phyloP scores from a whole-genome alignment of 495 filamentous ascomycete genomes.

The Xylaria grammica region DNA sequence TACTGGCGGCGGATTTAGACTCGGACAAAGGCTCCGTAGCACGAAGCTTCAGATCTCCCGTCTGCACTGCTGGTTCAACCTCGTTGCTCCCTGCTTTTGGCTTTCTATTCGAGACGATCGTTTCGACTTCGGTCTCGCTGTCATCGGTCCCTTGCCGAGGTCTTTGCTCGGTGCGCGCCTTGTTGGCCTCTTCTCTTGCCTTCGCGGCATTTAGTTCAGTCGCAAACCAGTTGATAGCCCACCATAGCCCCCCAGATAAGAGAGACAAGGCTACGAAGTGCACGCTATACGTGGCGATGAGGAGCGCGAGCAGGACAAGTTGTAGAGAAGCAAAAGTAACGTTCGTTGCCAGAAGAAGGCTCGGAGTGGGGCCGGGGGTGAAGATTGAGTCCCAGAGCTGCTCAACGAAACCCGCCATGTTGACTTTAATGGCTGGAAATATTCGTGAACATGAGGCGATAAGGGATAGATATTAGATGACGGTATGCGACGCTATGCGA shows the following conservation, averaged over 20 bases:
- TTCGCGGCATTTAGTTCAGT: slow-evolving; percentile 72
- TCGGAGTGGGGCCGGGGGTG: slow-evolving; percentile 84
- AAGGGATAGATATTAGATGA: background rate
- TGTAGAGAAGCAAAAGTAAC: slow-evolving; percentile 85
- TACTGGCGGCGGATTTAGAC: slow-evolving; percentile 54
- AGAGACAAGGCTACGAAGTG: slow-evolving; percentile 85
- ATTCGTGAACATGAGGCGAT: slow-evolving; percentile 28
- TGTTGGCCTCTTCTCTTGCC: slow-evolving; percentile 65
- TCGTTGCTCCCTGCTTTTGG: slow-evolving; percentile 39
- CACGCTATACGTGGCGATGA: slow-evolving; percentile 81
- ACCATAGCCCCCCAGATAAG: slow-evolving; percentile 84
- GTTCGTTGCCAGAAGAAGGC: slow-evolving; percentile 90
- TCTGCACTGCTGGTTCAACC: slow-evolving; percentile 43
- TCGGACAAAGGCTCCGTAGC: slow-evolving; percentile 35
- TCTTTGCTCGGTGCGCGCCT: slow-evolving; percentile 49
- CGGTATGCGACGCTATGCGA: slow-evolving; percentile 30
- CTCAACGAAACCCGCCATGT: slow-evolving; percentile 80
- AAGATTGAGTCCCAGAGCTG: slow-evolving; percentile 92
- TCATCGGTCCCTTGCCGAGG: slow-evolving; percentile 39
- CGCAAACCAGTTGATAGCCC: slow-evolving; percentile 95
- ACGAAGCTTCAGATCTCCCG: slow-evolving; percentile 50
- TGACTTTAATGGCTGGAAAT: slow-evolving; percentile 20
- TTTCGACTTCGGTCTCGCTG: slow-evolving; percentile 60
- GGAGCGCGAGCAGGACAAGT: slow-evolving; percentile 72
- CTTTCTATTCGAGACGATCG: slow-evolving; percentile 37